phyloP scores from a whole-genome alignment of 1,139 yeast genomes.

The Zhuliangozyma blackwelliae region DNA sequence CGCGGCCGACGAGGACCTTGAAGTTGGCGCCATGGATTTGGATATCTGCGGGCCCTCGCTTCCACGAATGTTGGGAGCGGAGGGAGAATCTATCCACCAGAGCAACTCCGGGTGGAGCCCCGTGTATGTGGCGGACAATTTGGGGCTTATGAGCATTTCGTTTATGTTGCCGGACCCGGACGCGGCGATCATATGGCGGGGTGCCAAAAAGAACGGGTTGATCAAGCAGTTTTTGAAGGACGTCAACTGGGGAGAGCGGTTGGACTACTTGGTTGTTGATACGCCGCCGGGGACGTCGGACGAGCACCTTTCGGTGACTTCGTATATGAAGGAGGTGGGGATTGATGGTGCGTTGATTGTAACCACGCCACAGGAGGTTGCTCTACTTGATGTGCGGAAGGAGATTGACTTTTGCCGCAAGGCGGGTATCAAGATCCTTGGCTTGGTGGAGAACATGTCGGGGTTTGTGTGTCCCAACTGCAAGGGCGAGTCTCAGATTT shows the following conservation, averaged over 20 bases:
- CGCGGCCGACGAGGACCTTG: constrained; percentile 81
- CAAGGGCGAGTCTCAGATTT: constrained; percentile 83
- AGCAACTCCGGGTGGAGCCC: constrained; percentile 96
- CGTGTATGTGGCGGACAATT: constrained; percentile 88
- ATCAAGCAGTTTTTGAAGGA: constrained; percentile 93
- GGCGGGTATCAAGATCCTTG: constrained; percentile 80
- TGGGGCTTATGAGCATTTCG: constrained; percentile 94
- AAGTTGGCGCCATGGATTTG: constrained; percentile 94
- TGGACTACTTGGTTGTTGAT: constrained; percentile 87
- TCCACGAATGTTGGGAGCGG: constrained; percentile 92
- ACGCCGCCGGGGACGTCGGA: constrained; percentile 99
- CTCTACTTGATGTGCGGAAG: constrained; percentile 88
- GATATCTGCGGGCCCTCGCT: constrained; percentile 98
- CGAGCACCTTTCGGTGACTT: constrained; percentile 88
- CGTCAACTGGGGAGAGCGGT: constrained; percentile 86
- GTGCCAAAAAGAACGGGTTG: constrained; percentile 87
- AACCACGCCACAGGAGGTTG: constrained; percentile 98
- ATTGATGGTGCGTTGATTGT: constrained; percentile 94
- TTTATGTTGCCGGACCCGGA: constrained; percentile 93
- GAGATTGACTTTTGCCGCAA: constrained; percentile 93
- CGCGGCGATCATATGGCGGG: constrained; percentile 96
- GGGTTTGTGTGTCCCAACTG: constrained; percentile 98
- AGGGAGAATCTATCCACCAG: constrained; percentile 80
- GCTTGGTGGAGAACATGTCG: constrained; percentile 95
- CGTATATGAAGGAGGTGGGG: constrained; percentile 83